Percentiles rank a stretch among this genome's conserved stretches.
Evolutionary conservation across 257 asterid genomes (phyloP).

Genomic region (Perilla frutescens): DNA sequence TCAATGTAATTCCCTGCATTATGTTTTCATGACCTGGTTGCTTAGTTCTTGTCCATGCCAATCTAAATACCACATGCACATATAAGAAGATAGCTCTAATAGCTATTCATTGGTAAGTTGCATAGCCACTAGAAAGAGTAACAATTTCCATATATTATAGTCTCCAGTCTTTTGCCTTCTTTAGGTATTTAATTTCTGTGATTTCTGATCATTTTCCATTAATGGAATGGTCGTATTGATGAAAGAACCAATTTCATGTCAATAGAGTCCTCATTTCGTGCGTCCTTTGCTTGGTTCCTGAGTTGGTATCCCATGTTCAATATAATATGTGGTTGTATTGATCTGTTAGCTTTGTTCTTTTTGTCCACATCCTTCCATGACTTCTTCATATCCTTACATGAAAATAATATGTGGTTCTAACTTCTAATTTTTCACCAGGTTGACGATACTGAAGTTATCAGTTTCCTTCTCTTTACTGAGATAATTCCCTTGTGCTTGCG

Average conservation of each 20-base stretch:
- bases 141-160: neutral
- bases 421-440: constrained; percentile 61
- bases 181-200: neutral
- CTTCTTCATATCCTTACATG: constrained; percentile 16
- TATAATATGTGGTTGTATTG: neutral
- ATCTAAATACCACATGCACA: constrained; percentile 10
- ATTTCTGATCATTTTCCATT: neutral
- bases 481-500: constrained; percentile 94
- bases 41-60: neutral
- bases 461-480: constrained; percentile 91
- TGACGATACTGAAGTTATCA: constrained; percentile 89
- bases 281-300: neutral
- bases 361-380: neutral
- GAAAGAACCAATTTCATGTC: neutral
- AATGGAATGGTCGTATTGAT: neutral
- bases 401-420: neutral
- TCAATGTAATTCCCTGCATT: constrained; percentile 5
- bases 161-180: neutral
- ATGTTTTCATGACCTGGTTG: constrained; percentile 9
- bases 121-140: neutral
- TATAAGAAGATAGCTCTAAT: constrained; percentile 3
- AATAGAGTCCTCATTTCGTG: neutral
- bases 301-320: neutral
- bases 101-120: neutral
- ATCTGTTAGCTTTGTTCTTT: constrained; percentile 9